phyloP scores from a whole-genome alignment of 306 rosid genomes.

The Herpetospermum pedunculosum region DNA sequence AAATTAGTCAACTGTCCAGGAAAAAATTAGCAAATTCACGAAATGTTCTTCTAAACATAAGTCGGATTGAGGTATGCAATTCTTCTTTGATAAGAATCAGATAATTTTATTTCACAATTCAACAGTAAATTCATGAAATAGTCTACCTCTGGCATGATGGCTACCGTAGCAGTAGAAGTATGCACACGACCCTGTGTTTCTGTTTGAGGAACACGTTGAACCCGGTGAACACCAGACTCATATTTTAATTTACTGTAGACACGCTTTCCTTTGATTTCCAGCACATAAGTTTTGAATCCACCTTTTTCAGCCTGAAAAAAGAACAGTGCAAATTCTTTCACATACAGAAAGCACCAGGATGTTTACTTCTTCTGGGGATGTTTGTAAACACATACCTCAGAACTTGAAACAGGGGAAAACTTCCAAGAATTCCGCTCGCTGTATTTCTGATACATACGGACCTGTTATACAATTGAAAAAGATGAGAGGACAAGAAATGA shows the following conservation, averaged over 20 bases:
- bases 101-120: background rate
- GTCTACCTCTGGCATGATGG: slow-evolving; percentile 98
- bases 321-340: slow-evolving; percentile 10
- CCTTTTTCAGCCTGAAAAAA: slow-evolving; percentile 80
- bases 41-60: background rate
- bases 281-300: slow-evolving; percentile 89
- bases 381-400: slow-evolving; percentile 39
- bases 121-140: slow-evolving; percentile 1
- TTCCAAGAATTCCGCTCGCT: slow-evolving; percentile 77
- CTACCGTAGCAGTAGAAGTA: slow-evolving; percentile 98
- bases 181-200: slow-evolving; percentile 96
- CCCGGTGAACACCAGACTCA: slow-evolving; percentile 97
- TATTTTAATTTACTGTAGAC: slow-evolving; percentile 91
- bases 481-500: slow-evolving; percentile 13
- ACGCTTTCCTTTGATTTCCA: slow-evolving; percentile 86
- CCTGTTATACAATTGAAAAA: slow-evolving; percentile 25
- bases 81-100: background rate
- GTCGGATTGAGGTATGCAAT: background rate
- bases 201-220: slow-evolving; percentile 96
- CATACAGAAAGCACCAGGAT: slow-evolving; percentile 7
- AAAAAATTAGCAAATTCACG: background rate
- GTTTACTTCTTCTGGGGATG: background rate
- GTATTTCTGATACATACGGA: slow-evolving; percentile 87
- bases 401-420: slow-evolving; percentile 48
- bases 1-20: background rate